Conservation (phyloP, 441 rosid genomes). For the Gossypium trilobum region DNA sequence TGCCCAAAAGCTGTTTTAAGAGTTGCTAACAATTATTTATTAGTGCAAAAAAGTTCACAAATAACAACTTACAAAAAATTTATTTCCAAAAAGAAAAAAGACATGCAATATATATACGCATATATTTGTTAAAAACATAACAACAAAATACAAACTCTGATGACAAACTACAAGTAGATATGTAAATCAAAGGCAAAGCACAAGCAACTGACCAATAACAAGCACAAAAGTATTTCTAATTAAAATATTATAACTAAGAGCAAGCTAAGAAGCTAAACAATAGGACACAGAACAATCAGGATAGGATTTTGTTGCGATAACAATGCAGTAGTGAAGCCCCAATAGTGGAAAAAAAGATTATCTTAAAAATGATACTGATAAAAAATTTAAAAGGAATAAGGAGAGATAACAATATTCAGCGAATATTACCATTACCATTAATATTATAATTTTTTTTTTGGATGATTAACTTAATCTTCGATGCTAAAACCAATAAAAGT, state of each 20-base stretch:
- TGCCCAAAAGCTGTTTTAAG: constrained; percentile 77
- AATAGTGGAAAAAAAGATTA: background rate
- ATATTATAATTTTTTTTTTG: background rate
- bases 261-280: background rate
- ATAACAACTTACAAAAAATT: background rate
- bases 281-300: background rate
- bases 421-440: background rate
- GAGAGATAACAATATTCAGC: background rate
- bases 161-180: background rate
- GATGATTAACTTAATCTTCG: background rate
- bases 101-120: background rate
- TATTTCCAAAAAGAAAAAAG: background rate
- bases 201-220: background rate
- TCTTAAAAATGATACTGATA: background rate
- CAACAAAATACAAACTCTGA: background rate
- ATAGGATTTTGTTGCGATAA: background rate
- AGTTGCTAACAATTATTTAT: constrained; percentile 10
- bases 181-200: background rate
- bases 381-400: background rate
- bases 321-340: background rate
- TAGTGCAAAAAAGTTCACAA: background rate
- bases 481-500: background rate
- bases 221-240: background rate
- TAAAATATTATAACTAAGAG: background rate
- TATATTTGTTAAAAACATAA: background rate